Evolutionary conservation across 345 rosid species (phyloP).

Genomic region (Ailanthus altissimus): DNA sequence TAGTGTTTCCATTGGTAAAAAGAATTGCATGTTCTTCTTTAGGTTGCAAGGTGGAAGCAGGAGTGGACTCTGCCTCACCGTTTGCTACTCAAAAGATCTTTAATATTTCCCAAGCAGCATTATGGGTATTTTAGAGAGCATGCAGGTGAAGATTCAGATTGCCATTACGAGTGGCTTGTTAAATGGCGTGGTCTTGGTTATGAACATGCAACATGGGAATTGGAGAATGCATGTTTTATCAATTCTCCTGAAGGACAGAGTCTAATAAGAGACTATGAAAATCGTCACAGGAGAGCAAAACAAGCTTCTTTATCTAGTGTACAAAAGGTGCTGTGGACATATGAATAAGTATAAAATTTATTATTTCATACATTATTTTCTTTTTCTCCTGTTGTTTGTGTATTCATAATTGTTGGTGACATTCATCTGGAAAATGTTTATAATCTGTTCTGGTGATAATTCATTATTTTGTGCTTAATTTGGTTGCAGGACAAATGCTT

Average conservation of each 20-base stretch:
- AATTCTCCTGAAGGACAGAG: slow-evolving; percentile 33
- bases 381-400: neutral
- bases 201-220: slow-evolving; percentile 61
- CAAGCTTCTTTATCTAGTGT: slow-evolving; percentile 11
- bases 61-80: slow-evolving; percentile 54
- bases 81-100: slow-evolving; percentile 38
- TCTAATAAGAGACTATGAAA: slow-evolving; percentile 47
- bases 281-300: slow-evolving; percentile 34
- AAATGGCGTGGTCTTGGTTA: slow-evolving; percentile 64
- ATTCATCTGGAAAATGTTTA: neutral
- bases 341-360: neutral
- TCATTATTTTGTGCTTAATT: neutral
- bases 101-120: slow-evolving; percentile 25
- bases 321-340: slow-evolving; percentile 34
- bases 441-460: neutral
- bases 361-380: neutral
- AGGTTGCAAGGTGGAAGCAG: slow-evolving; percentile 42
- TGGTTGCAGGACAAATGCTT: neutral
- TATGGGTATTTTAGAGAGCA: slow-evolving; percentile 9
- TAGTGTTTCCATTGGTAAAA: neutral
- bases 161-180: slow-evolving; percentile 59
- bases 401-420: neutral
- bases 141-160: slow-evolving; percentile 15
- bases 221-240: slow-evolving; percentile 44
- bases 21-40: slow-evolving; percentile 19